Evolutionary conservation across 1,284 basidiomycete genomes (phyloP).

Genomic region (Neonothopanus nambi): DNA sequence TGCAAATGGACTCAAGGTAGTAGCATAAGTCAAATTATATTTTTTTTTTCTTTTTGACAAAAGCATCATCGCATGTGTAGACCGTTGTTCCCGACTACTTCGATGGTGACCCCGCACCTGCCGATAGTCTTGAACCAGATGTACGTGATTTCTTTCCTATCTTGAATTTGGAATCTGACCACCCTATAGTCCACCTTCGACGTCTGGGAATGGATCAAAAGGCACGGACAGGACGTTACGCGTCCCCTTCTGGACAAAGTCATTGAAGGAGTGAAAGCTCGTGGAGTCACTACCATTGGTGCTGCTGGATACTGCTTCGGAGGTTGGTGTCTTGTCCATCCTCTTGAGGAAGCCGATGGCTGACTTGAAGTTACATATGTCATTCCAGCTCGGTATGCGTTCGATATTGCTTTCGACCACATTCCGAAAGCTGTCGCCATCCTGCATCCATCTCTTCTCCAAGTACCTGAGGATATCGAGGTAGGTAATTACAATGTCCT

Average conservation of each 20-base stretch:
- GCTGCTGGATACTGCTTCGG: constrained; percentile 76
- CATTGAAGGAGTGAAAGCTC: constrained; percentile 52
- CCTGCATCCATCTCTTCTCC: constrained; percentile 4
- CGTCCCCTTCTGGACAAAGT: constrained; percentile 57
- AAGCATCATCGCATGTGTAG: constrained; percentile 20
- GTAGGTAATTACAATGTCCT: background rate
- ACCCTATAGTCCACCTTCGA: constrained; percentile 37
- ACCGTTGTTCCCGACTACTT: constrained; percentile 59
- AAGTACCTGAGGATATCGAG: constrained; percentile 13
- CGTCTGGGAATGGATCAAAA: constrained; percentile 47
- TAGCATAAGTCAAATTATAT: constrained; percentile 8
- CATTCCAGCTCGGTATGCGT: constrained; percentile 3
- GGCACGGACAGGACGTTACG: constrained; percentile 46
- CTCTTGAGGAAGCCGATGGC: constrained; percentile 39
- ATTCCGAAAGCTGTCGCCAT: background rate
- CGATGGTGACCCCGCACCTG: constrained; percentile 54
- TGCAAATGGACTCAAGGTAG: constrained; percentile 57
- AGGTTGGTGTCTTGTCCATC: constrained; percentile 36
- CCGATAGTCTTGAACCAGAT: constrained; percentile 36
- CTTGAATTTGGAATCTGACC: constrained; percentile 35
- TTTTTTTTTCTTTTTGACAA: constrained; percentile 1
- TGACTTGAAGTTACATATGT: background rate
- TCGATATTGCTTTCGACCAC: constrained; percentile 10
- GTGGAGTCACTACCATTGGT: constrained; percentile 58
- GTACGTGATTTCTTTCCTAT: constrained; percentile 25